phyloP scores from a whole-genome alignment of 768 basidiomycete genomes.

The Daedalea quercina region DNA sequence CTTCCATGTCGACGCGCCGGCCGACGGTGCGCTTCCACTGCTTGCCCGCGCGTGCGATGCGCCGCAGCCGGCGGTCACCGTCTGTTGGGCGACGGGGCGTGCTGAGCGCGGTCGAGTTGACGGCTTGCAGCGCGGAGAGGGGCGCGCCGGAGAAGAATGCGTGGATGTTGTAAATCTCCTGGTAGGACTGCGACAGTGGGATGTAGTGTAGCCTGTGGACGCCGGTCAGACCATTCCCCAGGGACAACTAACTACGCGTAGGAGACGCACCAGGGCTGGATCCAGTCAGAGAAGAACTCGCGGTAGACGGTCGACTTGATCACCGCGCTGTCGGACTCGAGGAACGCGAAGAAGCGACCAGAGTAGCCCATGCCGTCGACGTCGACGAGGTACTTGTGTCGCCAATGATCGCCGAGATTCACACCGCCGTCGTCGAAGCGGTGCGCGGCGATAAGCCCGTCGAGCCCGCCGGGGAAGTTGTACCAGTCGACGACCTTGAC shows the following conservation, averaged over 20 bases:
- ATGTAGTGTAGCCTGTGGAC: constrained; percentile 84
- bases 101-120: constrained; percentile 40
- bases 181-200: constrained; percentile 79
- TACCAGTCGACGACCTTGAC: constrained; percentile 66
- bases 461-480: constrained; percentile 70
- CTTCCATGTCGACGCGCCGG: constrained; percentile 87
- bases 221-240: too few relatives aligned
- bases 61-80: constrained; percentile 65
- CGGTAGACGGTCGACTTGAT: constrained; percentile 88
- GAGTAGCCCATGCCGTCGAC: constrained; percentile 96
- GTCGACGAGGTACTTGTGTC: constrained; percentile 86
- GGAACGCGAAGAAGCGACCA: constrained; percentile 78
- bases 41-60: constrained; percentile 89
- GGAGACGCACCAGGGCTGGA: constrained; percentile 85
- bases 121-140: constrained; percentile 43
- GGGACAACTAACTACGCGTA: too few relatives aligned
- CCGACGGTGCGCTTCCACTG: constrained; percentile 87
- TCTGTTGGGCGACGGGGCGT: constrained; percentile 36
- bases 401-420: constrained; percentile 82
- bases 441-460: constrained; percentile 55
- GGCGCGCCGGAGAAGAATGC: constrained; percentile 90
- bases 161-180: constrained; percentile 90
- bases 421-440: constrained; percentile 70
- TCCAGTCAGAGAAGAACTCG: constrained; percentile 89
- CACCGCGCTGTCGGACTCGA: constrained; percentile 84